Base-by-base conservation (phyloP, 495 filamentous ascomycete species). In the Extremus antarcticus region DNA sequence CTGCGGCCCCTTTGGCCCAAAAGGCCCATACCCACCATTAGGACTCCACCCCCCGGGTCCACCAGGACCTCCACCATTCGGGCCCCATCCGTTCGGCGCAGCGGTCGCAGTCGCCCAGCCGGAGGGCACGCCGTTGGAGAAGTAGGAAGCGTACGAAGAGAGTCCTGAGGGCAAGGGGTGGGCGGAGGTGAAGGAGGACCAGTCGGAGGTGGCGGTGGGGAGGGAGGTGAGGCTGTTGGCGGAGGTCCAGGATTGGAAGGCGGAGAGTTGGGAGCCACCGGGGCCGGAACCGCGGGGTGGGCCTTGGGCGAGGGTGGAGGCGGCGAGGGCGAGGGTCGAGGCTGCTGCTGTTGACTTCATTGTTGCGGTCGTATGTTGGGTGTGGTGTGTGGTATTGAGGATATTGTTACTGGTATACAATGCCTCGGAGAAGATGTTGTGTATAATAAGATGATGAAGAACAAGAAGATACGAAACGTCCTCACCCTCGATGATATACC, bases 131-230 rank as follows among this genome's bases (percentile, higher is more conserved):
- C 24, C 46, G 8, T 22, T 25, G 16, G 10, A 25, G 49, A 38
- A 20, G 25, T 43, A 53, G 24, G 50, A 43, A 4, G 16, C 23
- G 20, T 45, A 45, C 13, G 19, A 3, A 24, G 11, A 17, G 29
- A 58, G 43, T 16, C 19, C 56, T 40, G 11, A 23, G 2, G 56
- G 56, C 1, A 58, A 11, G 3, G 56, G 56, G 41, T 58, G 56
- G 2, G 51, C 24, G 24, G 50, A 53, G 29, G 56, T 58, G 24
- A 58, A 22, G 43, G 19, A 24, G 3, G 25, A 20, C 56, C 56
- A 58, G 47, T 58, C 41, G 25, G 32, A 45, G 43, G 50, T 48
- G 4, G 56, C 56, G 43, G 56, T 58, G 9, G 56, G 56, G 40
- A 50, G 49, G 23, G 50, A n/a, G 19, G 56, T 25, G 43, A 58